These are phyloP conservation scores for Helotiales sp. DNA, from an alignment of 2,329 filamentous ascomycete genomes.

Conservation along the genomic window DNA sequence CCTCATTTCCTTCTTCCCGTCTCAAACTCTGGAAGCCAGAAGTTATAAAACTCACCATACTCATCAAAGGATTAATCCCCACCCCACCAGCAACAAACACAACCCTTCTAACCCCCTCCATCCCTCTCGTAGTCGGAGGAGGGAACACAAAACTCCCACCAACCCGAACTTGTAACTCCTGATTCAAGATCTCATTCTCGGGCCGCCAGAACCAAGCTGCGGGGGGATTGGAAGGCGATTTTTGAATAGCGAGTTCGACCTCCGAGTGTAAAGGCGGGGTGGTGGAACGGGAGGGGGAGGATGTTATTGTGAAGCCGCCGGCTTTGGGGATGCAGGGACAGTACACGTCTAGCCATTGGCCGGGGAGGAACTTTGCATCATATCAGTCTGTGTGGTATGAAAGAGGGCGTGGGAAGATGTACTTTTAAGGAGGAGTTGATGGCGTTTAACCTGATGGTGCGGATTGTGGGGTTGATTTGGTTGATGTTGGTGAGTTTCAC, in stretches of 20 bases:
- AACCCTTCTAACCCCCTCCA: slow-evolving; percentile 51
- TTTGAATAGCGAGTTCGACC: slow-evolving; percentile 79
- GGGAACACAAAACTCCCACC: slow-evolving; percentile 84
- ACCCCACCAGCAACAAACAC: slow-evolving; percentile 60
- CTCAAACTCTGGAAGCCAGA: neutral
- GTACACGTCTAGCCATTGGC: slow-evolving; percentile 87
- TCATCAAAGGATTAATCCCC: slow-evolving; percentile 36
- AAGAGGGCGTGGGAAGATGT: slow-evolving; percentile 2
- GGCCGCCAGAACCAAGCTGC: slow-evolving; percentile 76
- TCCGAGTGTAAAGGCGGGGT: too few species aligned
- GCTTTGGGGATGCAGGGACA: slow-evolving; percentile 68
- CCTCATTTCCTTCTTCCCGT: neutral
- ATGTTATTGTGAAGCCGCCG: slow-evolving; percentile 88
- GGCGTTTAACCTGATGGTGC: slow-evolving; percentile 66
- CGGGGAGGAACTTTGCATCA: slow-evolving; percentile 65
- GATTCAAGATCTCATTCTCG: slow-evolving; percentile 53
- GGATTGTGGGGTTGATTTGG: slow-evolving; percentile 65
- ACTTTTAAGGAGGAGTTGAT: slow-evolving; percentile 48
- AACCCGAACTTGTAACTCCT: slow-evolving; percentile 65
- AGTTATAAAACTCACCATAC: slow-evolving; percentile 29
- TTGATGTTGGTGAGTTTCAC: slow-evolving; percentile 63
- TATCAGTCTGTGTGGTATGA: neutral
- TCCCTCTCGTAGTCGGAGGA: slow-evolving; percentile 45
- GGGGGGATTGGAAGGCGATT: slow-evolving; percentile 67
- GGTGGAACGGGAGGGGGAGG: slow-evolving; percentile 55